These are phyloP conservation scores for Cyberlindnera petersonii DNA, from an alignment of 805 yeast genomes.

Conservation along the genomic window DNA sequence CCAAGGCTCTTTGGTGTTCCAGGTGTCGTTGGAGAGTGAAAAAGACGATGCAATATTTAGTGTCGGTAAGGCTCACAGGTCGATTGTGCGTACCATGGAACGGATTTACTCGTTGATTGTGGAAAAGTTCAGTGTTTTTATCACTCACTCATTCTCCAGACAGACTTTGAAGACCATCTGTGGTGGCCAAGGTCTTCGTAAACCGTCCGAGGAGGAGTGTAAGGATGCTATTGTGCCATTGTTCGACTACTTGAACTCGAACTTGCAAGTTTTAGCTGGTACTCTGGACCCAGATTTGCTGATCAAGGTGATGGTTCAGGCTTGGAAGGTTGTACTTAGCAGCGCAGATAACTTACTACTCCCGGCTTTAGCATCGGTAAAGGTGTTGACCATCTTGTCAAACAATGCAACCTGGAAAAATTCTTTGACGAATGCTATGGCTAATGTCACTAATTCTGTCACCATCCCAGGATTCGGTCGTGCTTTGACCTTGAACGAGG, in stretches of 20 bases:
- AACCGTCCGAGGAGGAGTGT: constrained; percentile 43
- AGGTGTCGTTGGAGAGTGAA: constrained; percentile 75
- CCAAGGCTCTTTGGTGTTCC: constrained; percentile 63
- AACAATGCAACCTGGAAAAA: constrained; percentile 35
- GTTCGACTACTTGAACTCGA: constrained; percentile 68
- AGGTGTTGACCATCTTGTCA: constrained; percentile 26
- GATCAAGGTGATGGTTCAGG: constrained; percentile 63
- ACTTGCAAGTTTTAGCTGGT: constrained; percentile 59
- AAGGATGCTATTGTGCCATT: constrained; percentile 69
- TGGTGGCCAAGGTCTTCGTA: constrained; percentile 43
- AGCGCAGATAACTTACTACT: constrained; percentile 68
- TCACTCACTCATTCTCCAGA: constrained; percentile 54
- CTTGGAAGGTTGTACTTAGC: constrained; percentile 73
- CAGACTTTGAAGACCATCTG: constrained; percentile 53
- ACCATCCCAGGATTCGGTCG: constrained; percentile 46
- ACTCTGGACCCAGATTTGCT: constrained; percentile 53
- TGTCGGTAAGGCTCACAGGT: constrained; percentile 70
- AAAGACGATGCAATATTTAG: constrained; percentile 76
- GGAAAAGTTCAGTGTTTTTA: constrained; percentile 63
- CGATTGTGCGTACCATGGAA: constrained; percentile 59
- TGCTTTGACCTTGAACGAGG: constrained; percentile 53
- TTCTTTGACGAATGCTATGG: constrained; percentile 46
- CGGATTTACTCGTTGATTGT: constrained; percentile 67
- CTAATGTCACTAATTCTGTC: constrained; percentile 39
- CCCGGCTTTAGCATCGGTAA: constrained; percentile 59